Base-by-base conservation (phyloP, 2,329 filamentous ascomycete species). In the Rhytidhysteron rufulum region DNA sequence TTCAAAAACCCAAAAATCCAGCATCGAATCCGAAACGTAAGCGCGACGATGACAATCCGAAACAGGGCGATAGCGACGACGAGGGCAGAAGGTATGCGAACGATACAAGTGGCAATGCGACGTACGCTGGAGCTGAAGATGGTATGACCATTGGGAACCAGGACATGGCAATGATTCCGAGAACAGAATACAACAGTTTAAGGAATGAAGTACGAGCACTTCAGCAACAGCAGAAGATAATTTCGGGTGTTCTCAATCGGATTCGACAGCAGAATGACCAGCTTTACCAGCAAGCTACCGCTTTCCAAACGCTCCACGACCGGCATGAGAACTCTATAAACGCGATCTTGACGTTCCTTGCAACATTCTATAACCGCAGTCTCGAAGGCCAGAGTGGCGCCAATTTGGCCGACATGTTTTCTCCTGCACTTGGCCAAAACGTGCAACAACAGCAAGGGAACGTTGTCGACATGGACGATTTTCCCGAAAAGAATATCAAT, bases 311-410 rank as follows among this genome's bases (percentile, higher is more conserved):
- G 43, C 82, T 95, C 60, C 91, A 97, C 58, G 89, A 91, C 53
- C 83, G 93, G n/a, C 93, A 98, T 58, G 93, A 98, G 62, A 95
- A 91, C 61, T 96, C 91, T 1, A 97, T 98, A 67, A 97, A 96
- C 58, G 91, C 91, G n/a, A 97, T 98, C 47, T 77, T 98, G 31
- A 95, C 90, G 36, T 97, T 98, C 65, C 77, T 98, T 16, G 93
- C 91, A 33, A 97, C 94, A 10, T 91, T 98, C 31, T 98, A 97
- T 68, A 86, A 95, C 48, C 85, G 94, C 57, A 95, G 88, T 48
- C 70, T 98, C 36, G 90, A 96, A 60, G 88, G 90, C 25, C 85
- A 91, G 53, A 83, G 79, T 15, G 75, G 80, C 2, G 81, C 87
- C 57, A 91, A 87, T 57, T 78, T 97, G 31, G 82, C 86, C 41